Evolutionary conservation across 2,329 filamentous ascomycete species (phyloP).

Genomic region (Pseudogymnoascus sp.): DNA sequence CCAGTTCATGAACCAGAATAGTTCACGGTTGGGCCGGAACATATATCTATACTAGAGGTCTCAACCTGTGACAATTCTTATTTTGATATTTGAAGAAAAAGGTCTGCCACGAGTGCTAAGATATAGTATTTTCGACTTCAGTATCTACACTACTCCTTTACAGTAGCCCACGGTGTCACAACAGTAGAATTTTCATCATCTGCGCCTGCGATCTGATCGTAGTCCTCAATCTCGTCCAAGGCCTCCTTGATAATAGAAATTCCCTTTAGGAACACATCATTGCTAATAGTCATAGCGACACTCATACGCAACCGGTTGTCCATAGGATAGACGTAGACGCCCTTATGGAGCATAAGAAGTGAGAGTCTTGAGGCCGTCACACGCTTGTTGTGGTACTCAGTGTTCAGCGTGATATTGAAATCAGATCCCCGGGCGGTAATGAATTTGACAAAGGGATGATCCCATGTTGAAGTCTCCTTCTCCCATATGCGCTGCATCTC

Average conservation of each 20-base stretch:
- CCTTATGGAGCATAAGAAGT: conserved; percentile 8
- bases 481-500: neutral
- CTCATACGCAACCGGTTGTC: conserved; percentile 9
- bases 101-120: conserved; percentile 7
- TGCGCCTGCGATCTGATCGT: neutral
- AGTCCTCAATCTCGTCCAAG: neutral
- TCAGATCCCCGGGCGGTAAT: neutral
- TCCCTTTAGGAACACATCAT: conserved; percentile 11
- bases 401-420: neutral
- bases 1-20: too few relatives aligned
- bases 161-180: neutral
- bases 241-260: conserved; percentile 9
- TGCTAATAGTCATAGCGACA: conserved; percentile 10
- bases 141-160: neutral
- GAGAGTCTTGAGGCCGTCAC: neutral
- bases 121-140: too few relatives aligned
- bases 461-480: neutral
- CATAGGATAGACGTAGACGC: conserved; percentile 8
- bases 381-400: conserved; percentile 1
- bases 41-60: too few relatives aligned
- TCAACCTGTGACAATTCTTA: too few relatives aligned
- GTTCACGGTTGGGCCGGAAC: too few relatives aligned
- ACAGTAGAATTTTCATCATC: neutral
- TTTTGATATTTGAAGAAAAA: neutral
- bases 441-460: conserved; percentile 5